Percentiles rank a stretch among this genome's conserved stretches.
Conservation (phyloP, 257 asterid species). For the Marsdenia floribunda region DNA sequence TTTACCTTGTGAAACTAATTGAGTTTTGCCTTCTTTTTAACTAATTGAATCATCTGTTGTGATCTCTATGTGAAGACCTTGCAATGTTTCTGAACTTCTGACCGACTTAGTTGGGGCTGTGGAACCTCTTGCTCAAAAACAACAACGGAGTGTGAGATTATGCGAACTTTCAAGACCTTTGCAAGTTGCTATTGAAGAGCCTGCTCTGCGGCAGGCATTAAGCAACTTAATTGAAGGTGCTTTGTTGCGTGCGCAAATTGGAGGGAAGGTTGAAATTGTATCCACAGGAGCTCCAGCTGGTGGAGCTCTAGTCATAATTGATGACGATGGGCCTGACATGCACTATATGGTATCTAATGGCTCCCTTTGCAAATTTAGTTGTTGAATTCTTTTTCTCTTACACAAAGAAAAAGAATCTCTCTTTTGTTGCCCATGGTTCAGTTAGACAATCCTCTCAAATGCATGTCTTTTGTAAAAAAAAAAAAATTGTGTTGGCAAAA, state of each 20-base stretch:
- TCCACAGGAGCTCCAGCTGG: slow-evolving; percentile 86
- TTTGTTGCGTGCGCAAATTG: slow-evolving; percentile 61
- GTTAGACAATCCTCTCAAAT: not conserved
- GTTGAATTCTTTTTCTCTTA: not conserved
- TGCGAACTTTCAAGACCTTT: slow-evolving; percentile 55
- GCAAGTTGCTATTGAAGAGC: slow-evolving; percentile 79
- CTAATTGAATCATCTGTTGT: not conserved
- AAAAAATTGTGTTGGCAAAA: not conserved
- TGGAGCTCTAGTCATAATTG: slow-evolving; percentile 76
- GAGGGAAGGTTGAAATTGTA: slow-evolving; percentile 69
- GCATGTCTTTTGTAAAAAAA: not conserved
- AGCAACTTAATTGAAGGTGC: slow-evolving; percentile 96
- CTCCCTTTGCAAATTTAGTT: not conserved
- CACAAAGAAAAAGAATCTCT: not conserved
- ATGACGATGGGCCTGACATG: slow-evolving; percentile 97
- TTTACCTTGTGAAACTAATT: not conserved
- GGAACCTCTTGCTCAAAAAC: slow-evolving; percentile 69
- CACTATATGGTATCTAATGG: slow-evolving; percentile 70
- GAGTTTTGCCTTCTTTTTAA: not conserved
- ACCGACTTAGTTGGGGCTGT: slow-evolving; percentile 78
- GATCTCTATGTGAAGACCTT: slow-evolving; percentile 48
- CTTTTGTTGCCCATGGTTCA: not conserved
- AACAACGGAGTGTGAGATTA: slow-evolving; percentile 54
- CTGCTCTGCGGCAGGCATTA: slow-evolving; percentile 88
- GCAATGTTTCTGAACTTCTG: slow-evolving; percentile 60